Conservation (phyloP, 106 monocot species). For the Phalaenopsis equestris region DNA sequence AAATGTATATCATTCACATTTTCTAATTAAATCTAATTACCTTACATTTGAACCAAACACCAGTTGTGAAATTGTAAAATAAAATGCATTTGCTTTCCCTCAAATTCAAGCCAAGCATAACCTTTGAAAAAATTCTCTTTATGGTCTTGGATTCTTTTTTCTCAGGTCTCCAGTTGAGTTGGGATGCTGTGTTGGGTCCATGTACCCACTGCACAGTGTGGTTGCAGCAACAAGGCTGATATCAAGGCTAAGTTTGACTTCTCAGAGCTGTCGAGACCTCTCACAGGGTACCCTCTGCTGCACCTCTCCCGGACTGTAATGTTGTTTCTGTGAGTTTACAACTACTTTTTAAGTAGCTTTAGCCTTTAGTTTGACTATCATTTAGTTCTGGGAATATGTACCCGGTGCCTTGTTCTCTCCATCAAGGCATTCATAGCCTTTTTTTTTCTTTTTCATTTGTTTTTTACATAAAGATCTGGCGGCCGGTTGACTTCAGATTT, state of each 20-base stretch:
- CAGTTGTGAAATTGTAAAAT: background rate
- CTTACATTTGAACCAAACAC: background rate
- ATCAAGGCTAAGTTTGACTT: slow-evolving; percentile 42
- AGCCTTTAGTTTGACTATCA: background rate
- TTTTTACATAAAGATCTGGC: background rate
- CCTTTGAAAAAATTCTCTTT: background rate
- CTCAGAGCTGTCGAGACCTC: slow-evolving; percentile 36
- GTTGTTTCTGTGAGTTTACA: slow-evolving; percentile 10
- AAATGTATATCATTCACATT: background rate
- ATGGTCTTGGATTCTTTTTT: background rate
- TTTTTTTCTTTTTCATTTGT: background rate
- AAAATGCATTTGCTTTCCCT: background rate
- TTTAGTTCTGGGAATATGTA: background rate
- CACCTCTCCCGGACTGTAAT: slow-evolving; percentile 63
- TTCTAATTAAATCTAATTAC: background rate
- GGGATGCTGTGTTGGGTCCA: slow-evolving; percentile 26
- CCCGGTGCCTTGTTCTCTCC: background rate
- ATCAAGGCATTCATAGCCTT: background rate
- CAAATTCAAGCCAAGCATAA: background rate
- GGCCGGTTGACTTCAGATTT: background rate
- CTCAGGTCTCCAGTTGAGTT: slow-evolving; percentile 45
- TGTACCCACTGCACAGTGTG: slow-evolving; percentile 51
- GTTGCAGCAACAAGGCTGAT: slow-evolving; percentile 60
- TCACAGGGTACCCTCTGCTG: slow-evolving; percentile 65
- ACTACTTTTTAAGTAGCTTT: background rate